A percentile compares a stretch with the other conserved stretches of the same genome.
These are phyloP conservation scores for Cladophialophora psammophila DNA, from an alignment of 2,329 filamentous ascomycete species.

Conservation along the genomic window DNA sequence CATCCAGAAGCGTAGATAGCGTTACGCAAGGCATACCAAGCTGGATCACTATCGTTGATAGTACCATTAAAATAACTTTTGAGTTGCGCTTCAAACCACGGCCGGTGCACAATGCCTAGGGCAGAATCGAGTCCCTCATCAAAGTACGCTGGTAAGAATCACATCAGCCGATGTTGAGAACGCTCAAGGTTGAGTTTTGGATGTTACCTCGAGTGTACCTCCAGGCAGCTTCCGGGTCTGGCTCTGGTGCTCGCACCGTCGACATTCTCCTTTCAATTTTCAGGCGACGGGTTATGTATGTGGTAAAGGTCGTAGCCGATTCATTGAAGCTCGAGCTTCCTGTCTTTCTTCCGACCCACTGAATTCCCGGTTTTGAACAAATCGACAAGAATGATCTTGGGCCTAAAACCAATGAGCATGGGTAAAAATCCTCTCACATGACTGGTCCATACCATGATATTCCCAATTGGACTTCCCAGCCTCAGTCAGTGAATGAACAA, in stretches of 20 bases:
- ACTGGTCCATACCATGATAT: constrained; percentile 16
- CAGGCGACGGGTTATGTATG: constrained; percentile 8
- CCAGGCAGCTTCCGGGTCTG: constrained; percentile 17
- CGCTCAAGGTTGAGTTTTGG: neutral
- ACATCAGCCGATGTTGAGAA: neutral
- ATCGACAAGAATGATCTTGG: constrained; percentile 21
- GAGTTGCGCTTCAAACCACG: constrained; percentile 12
- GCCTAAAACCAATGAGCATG: neutral
- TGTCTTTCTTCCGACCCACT: constrained; percentile 6
- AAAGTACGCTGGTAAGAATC: neutral
- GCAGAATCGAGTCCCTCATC: constrained; percentile 3
- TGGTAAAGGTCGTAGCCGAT: constrained; percentile 6
- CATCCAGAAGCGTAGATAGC: constrained; percentile 18
- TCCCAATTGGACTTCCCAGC: constrained; percentile 14
- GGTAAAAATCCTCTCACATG: neutral
- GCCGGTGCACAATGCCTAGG: constrained; percentile 13
- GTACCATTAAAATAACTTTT: neutral
- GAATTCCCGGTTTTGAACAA: constrained; percentile 20
- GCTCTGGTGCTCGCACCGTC: constrained; percentile 14
- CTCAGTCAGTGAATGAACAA: constrained; percentile 3
- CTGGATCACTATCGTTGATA: neutral
- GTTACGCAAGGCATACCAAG: constrained; percentile 20
- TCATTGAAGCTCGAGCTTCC: neutral
- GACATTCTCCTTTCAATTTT: constrained; percentile 19
- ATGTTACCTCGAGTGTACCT: constrained; percentile 13